Base-by-base conservation (phyloP, 169 alveolate genomes). In the Plasmodium gaboni region DNA sequence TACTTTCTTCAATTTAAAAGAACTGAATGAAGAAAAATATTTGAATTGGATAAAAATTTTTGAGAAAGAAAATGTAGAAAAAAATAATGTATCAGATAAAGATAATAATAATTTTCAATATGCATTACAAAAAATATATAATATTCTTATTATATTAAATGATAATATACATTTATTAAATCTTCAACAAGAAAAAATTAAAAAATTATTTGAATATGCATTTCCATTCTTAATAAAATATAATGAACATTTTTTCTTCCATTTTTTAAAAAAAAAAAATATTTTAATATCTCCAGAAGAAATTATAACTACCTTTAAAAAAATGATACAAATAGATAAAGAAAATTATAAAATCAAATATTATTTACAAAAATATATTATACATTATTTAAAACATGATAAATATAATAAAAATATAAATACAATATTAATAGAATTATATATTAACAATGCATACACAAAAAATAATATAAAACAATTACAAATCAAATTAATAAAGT, bases 221-320 rank as follows among this genome's bases (percentile, higher is more conserved):
- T 83, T 83, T 15, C 91, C 91, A 1, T 68, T 83, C 28, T 22
- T 83, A 8, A 68, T 83, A n/a, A 38, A 60, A 83, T 55, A 67
- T 68, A 83, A 83, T 71, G 85, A 83, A 83, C 68, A 26, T 46
- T 61, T 61, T 32, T 83, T 83, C 44, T 83, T 68, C 32, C 59
- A 69, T 42, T 68, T 83, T 38, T 32, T 83, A 19, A 38, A 42
- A 67, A 68, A 59, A 19, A 67, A 71, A 51, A 68, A 83, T 55
- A 26, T 68, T 32, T 46, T 83, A 19, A 68, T 83, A 68, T 26
- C 60, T 4, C 85, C 91, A 1, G 73, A 69, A 3, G 91, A 83
- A 53, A 83, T 83, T 32, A 46, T 83, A 38, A 15, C 10, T 9
- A 67, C 26, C 9, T 83, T 83, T 46, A 68, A 67, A 68, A 68